Base-by-base conservation (phyloP, 768 basidiomycete genomes). In the Tephrocybe sp. region DNA sequence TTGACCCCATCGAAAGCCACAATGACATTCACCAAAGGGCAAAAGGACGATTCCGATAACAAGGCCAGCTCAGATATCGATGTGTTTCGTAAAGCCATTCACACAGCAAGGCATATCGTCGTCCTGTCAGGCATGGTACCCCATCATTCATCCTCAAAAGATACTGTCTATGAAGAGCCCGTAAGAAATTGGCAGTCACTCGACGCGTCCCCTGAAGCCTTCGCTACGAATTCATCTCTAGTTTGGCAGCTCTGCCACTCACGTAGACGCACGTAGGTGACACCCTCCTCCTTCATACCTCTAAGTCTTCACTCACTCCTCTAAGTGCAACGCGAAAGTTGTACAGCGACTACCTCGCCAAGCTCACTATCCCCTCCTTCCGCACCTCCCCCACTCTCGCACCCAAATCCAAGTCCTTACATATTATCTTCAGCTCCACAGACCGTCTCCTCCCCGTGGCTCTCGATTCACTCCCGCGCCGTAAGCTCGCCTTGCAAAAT, bases 341-440 rank as follows among this genome's bases (percentile, higher is more conserved):
- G 25, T 76, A 77, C 0, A 80, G 77, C 55, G 65, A 64, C 2
- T 76, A 72, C 0, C 79, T 79, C 12, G 73, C 76, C n/a, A 56
- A 51, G 40, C 59, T 72, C 14, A 65, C 71, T 26, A 42, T 67
- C 28, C 68, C 66, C 1, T 48, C 56, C 5, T 47, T 58, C 43
- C 64, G 63, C 12, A 49, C 58, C 24, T 49, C 49, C 2, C 50
- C 70, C 15, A 65, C 68, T 2, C 72, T 48, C 47, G 26, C 47
- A 26, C 44, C 62, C 44, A 44, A 54, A 34, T 36, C 34, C 7
- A 36, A 36, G 15, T 50, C 51, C 6, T 57, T 14, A 55, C 63
- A 30, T 65, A 66, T 60, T 28, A 64, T 77, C 46, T 76, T 75
- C 3, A 75, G 76, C 48, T 77, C 77, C 47, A 58, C 76, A 38